phyloP scores from a whole-genome alignment of 768 basidiomycete species.

The Trametes coccinea region DNA sequence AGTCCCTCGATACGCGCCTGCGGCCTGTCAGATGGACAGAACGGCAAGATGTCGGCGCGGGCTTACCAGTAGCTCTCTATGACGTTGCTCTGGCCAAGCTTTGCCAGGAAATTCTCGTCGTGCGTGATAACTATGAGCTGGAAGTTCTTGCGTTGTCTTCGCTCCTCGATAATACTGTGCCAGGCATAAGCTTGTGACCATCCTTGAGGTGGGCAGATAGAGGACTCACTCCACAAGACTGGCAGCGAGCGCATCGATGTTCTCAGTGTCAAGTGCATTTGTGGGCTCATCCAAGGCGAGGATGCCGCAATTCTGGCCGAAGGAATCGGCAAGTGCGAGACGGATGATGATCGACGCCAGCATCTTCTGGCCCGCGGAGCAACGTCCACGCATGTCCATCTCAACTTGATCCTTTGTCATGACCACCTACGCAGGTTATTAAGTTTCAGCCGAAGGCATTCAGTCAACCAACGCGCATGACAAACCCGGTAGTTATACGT shows the following conservation, averaged over 20 bases:
- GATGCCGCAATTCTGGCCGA: slow-evolving; percentile 97
- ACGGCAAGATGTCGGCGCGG: not conserved
- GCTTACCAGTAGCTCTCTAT: slow-evolving; percentile 93
- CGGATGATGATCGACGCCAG: slow-evolving; percentile 97
- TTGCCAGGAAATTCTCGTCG: slow-evolving; percentile 91
- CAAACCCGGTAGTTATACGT: slow-evolving; percentile 95
- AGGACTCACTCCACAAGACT: slow-evolving; percentile 85
- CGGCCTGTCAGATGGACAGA: not conserved
- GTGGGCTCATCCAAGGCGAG: slow-evolving; percentile 98
- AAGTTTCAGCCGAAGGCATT: slow-evolving; percentile 11
- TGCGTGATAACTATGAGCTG: slow-evolving; percentile 97
- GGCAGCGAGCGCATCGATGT: slow-evolving; percentile 90
- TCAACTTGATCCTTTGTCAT: slow-evolving; percentile 99
- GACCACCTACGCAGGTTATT: slow-evolving; percentile 65
- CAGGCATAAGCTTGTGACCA: not conserved
- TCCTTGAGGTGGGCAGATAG: not conserved
- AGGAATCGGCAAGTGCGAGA: slow-evolving; percentile 94
- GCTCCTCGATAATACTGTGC: slow-evolving; percentile 87
- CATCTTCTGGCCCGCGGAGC: slow-evolving; percentile 98
- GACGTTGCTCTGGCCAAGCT: slow-evolving; percentile 87
- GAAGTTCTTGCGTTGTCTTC: slow-evolving; percentile 87
- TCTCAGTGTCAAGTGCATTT: slow-evolving; percentile 94
- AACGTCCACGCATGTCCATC: slow-evolving; percentile 99
- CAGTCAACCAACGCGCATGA: slow-evolving; percentile 12
- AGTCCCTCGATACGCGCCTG: slow-evolving; percentile 72